Evolutionary conservation across 768 basidiomycete species (phyloP), one percentile per base, ranked within the genome.

Genomic region (Sarcomyxa edulis): DNA sequence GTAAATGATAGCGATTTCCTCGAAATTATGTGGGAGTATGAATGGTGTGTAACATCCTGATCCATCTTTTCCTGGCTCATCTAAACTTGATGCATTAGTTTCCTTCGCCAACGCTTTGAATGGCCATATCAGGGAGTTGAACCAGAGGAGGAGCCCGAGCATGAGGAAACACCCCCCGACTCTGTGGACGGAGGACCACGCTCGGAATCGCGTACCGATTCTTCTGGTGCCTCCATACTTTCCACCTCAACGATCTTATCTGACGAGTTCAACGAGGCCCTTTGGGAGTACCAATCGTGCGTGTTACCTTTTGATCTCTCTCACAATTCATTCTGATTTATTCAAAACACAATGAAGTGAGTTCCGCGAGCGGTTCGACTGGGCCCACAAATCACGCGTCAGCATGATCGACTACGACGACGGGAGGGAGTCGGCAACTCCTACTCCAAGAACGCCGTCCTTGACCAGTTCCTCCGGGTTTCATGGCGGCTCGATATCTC

Each of bases 11-110:
- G 48, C 37, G 48, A 41, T 32, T 48, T 53, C 24, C 48, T 46
- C 33, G 63, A 65, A 30, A 52, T 52, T 6, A 32, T 69, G 15
- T 67, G 59, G 58, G 60, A 60, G n/a, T 70, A 68, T 44, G 61
- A 66, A 34, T 43, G 56, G 63, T 68, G 28, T 18, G 56, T 46
- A 23, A 10, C 23, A 25, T 25, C 18, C 29, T 42, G 21, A 12
- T 32, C 28, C 27, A 22, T 1, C 33, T n/a, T 8, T 33, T 20
- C 4, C 34, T 31, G 20, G 6, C 11, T 34, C 20, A 7, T 42
- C 24, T 31, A 27, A 11, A 40, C 14, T 16, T 20, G 21, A 16
- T 38, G 7, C 7, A 4, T n/a, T 42, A 56, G 54, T 32, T 56
- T 56, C 38, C 27, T 56, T 6, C 46, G 39, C 6, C 48, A 49